Evolutionary conservation across 441 rosid genomes (phyloP).

Genomic region (Viola pubescens): DNA sequence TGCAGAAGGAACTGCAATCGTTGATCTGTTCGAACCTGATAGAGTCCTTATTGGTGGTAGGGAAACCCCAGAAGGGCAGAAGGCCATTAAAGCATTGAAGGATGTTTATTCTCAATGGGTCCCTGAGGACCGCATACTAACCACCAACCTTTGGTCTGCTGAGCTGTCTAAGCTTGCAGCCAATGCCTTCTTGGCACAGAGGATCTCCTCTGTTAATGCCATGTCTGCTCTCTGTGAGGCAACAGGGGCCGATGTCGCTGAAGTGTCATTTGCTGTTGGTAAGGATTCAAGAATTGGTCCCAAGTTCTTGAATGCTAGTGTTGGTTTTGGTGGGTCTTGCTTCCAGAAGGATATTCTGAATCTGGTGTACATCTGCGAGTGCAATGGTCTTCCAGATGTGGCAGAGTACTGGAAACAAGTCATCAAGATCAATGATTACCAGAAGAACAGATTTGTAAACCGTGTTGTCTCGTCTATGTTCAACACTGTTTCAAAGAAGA

Average conservation of each 20-base stretch:
- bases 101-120: constrained; percentile 91
- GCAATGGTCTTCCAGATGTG: constrained; percentile 90
- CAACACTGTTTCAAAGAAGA: constrained; percentile 78
- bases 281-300: constrained; percentile 82
- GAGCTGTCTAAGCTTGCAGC: constrained; percentile 96
- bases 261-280: constrained; percentile 76
- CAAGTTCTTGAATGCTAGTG: constrained; percentile 83
- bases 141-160: constrained; percentile 95
- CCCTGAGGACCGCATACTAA: constrained; percentile 65
- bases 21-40: constrained; percentile 71
- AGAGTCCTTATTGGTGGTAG: constrained; percentile 95
- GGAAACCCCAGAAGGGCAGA: constrained; percentile 82
- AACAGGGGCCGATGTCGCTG: constrained; percentile 80
- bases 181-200: constrained; percentile 91
- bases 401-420: constrained; percentile 96
- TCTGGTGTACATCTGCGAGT: constrained; percentile 85
- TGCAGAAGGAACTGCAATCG: constrained; percentile 92
- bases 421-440: constrained; percentile 88
- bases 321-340: constrained; percentile 93
- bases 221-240: constrained; percentile 97
- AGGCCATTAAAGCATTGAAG: constrained; percentile 72
- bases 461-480: constrained; percentile 92
- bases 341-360: constrained; percentile 89
- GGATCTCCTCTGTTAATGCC: constrained; percentile 91
- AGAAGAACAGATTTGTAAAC: constrained; percentile 80